A percentile compares a stretch with the other conserved stretches of the same genome.
These are phyloP conservation scores for Cucurbitaria berberidis DNA, from an alignment of 2,329 filamentous ascomycete species.

Conservation along the genomic window DNA sequence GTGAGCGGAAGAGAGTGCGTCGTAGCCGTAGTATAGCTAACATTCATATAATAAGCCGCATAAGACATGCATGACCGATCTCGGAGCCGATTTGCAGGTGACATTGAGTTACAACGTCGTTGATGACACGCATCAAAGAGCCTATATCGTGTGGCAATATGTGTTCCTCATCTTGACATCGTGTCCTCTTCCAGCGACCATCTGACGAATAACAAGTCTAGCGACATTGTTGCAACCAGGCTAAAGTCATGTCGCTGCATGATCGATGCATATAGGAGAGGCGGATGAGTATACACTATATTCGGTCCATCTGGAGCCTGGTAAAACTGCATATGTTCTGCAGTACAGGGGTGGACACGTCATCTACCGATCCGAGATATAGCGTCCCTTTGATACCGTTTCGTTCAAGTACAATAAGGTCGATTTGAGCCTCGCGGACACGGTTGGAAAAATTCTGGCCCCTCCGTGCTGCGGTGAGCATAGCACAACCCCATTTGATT, in stretches of 20 bases:
- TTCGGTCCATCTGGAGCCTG: not conserved
- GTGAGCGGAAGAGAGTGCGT: not conserved
- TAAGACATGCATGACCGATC: not conserved
- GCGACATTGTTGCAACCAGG: not conserved
- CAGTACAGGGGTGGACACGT: conserved; percentile 6
- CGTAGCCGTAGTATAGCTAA: not conserved
- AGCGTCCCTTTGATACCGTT: not conserved
- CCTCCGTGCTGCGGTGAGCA: not conserved
- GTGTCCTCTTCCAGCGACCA: not conserved
- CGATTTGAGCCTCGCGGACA: conserved; percentile 1
- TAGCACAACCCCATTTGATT: not conserved
- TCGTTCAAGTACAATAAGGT: not conserved
- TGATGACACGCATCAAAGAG: not conserved
- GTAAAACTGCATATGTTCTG: conserved; percentile 3
- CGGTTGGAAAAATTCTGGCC: not conserved
- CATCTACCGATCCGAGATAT: conserved; percentile 5
- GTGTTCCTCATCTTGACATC: too few species aligned
- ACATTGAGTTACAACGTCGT: not conserved
- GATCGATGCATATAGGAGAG: not conserved
- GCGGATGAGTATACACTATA: not conserved
- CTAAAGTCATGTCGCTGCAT: not conserved
- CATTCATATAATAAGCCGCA: not conserved
- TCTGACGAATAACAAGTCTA: not conserved
- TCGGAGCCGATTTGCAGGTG: not conserved
- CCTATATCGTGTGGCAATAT: not conserved